Percentiles rank a stretch among this genome's conserved stretches.
These are phyloP conservation scores for Neltuma alba DNA, from an alignment of 306 rosid genomes.

Conservation along the genomic window DNA sequence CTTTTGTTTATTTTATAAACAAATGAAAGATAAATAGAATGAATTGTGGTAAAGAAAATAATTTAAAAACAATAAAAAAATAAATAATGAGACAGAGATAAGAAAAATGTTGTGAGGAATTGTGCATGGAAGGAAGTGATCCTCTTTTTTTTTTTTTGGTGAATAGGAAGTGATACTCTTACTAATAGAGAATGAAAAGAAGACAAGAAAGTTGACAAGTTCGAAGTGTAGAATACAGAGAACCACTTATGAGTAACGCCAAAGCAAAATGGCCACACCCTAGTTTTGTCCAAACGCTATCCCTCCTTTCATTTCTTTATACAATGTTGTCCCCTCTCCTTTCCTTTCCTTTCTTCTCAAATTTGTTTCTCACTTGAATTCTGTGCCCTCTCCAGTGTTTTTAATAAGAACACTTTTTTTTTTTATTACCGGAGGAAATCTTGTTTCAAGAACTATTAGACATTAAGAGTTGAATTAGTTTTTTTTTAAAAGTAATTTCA, in stretches of 20 bases:
- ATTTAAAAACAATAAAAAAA: background rate
- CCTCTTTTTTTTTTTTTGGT: too few relatives aligned
- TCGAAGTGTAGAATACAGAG: background rate
- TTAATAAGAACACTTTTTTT: too few relatives aligned
- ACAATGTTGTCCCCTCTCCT: background rate
- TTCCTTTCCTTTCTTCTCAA: background rate
- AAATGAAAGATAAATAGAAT: too few relatives aligned
- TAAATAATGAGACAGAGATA: too few relatives aligned
- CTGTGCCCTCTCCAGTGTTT: background rate
- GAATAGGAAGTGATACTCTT: too few relatives aligned
- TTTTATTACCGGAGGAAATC: too few relatives aligned
- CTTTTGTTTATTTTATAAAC: too few relatives aligned
- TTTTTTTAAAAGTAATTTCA: too few relatives aligned
- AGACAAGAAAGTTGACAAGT: background rate
- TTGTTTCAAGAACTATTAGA: too few relatives aligned
- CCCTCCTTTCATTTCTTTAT: background rate
- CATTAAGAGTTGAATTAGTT: too few relatives aligned
- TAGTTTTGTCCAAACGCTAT: conserved; percentile 8
- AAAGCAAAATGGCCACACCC: conserved; percentile 8
- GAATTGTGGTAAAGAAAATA: too few relatives aligned
- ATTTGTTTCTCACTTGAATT: background rate
- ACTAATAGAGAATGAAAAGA: background rate
- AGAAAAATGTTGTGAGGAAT: background rate
- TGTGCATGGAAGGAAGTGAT: background rate
- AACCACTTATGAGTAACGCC: background rate